A percentile compares a stretch with the other conserved stretches of the same genome.
Evolutionary conservation across 2,329 filamentous ascomycete genomes (phyloP).

Genomic region (Neurospora crassa): DNA sequence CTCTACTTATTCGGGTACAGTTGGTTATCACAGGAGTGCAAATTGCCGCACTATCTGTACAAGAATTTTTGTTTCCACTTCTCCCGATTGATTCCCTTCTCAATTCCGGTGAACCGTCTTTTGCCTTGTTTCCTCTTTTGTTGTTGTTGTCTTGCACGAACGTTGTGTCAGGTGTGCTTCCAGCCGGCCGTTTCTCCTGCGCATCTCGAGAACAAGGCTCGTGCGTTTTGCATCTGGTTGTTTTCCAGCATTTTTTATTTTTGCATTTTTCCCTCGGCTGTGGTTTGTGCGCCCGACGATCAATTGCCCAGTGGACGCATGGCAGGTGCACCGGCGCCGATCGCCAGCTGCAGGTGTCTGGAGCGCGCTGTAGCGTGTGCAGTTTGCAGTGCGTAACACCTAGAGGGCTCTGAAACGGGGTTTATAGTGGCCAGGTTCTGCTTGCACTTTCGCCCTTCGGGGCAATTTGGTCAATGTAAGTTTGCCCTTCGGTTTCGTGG

Average conservation of each 20-base stretch:
- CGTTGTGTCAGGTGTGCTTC: background rate
- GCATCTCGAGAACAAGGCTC: background rate
- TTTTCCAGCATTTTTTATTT: background rate
- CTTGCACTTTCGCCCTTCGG: slow-evolving; percentile 11
- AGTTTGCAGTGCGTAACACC: background rate
- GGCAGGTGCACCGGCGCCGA: background rate
- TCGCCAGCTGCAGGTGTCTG: background rate
- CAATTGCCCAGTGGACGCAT: background rate
- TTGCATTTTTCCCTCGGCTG: background rate
- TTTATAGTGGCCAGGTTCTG: slow-evolving; percentile 1
- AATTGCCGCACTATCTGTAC: background rate
- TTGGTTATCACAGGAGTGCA: background rate
- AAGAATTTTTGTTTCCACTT: background rate
- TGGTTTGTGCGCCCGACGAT: background rate
- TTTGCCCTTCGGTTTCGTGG: slow-evolving; percentile 1
- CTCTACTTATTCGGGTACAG: background rate
- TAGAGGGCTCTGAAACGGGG: background rate
- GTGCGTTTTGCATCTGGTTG: background rate
- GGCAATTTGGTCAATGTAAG: slow-evolving; percentile 21
- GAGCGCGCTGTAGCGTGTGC: background rate
- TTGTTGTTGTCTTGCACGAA: background rate
- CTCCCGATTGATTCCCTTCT: background rate
- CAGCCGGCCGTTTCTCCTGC: background rate
- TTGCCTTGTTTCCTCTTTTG: background rate
- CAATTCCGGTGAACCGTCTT: background rate